phyloP scores from a whole-genome alignment of 805 yeast species.

The Clavispora fructus region DNA sequence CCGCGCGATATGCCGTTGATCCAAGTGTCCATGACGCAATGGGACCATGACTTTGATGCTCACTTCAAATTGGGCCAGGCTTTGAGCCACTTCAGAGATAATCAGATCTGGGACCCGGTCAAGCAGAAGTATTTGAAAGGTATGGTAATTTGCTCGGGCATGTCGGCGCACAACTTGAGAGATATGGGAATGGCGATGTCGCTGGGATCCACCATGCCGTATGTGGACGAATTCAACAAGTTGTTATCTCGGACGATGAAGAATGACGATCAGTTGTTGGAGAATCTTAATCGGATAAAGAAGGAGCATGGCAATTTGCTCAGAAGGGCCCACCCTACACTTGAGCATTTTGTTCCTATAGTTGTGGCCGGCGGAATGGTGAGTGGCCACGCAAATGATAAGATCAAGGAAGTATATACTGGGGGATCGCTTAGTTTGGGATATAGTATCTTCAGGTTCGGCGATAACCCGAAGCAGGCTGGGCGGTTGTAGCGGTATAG shows the following conservation, averaged over 20 bases:
- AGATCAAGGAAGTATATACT: slow-evolving; percentile 43
- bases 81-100: slow-evolving; percentile 45
- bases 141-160: slow-evolving; percentile 62
- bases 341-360: slow-evolving; percentile 69
- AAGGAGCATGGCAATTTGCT: slow-evolving; percentile 28
- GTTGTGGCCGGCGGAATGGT: slow-evolving; percentile 58
- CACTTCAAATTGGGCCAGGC: slow-evolving; percentile 54
- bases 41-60: slow-evolving; percentile 33
- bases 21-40: slow-evolving; percentile 45
- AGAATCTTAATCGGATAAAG: slow-evolving; percentile 32
- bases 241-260: slow-evolving; percentile 39
- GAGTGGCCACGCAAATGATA: slow-evolving; percentile 20
- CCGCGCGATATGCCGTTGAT: slow-evolving; percentile 39
- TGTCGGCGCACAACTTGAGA: slow-evolving; percentile 71
- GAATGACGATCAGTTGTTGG: slow-evolving; percentile 26
- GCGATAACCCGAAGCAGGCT: slow-evolving; percentile 7
- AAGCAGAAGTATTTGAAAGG: slow-evolving; percentile 23
- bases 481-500: neutral
- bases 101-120: slow-evolving; percentile 29
- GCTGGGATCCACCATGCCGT: slow-evolving; percentile 31
- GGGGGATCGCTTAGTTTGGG: slow-evolving; percentile 47
- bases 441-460: slow-evolving; percentile 64
- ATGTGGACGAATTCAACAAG: slow-evolving; percentile 48
- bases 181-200: slow-evolving; percentile 36
- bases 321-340: slow-evolving; percentile 62